Evolutionary conservation across 2,329 filamentous ascomycete genomes (phyloP).

Genomic region (Diplodia seriata): DNA sequence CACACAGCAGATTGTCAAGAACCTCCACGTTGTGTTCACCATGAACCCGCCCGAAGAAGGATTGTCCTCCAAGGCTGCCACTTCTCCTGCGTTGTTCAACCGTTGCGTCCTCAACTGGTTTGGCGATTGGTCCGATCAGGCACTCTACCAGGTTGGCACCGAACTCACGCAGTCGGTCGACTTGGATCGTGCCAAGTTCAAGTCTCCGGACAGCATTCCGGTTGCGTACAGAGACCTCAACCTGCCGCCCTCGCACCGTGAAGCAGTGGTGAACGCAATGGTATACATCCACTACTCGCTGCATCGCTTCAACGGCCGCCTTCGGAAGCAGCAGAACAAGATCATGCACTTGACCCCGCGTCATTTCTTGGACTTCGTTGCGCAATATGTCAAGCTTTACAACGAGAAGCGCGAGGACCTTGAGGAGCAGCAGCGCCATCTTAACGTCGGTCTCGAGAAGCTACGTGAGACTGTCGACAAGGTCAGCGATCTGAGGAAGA

Average conservation of each 20-base stretch:
- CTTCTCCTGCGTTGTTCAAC: conserved; percentile 98
- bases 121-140: conserved; percentile 99
- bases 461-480: conserved; percentile 96
- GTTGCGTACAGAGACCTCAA: conserved; percentile 87
- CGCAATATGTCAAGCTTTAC: conserved; percentile 96
- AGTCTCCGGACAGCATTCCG: conserved; percentile 87
- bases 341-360: conserved; percentile 92
- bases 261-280: conserved; percentile 96
- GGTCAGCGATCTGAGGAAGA: conserved; percentile 87
- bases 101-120: conserved; percentile 99
- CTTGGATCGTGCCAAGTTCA: conserved; percentile 84
- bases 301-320: conserved; percentile 83
- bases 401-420: conserved; percentile 98
- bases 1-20: conserved; percentile 98
- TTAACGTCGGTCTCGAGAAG: conserved; percentile 98
- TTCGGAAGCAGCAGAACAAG: conserved; percentile 90
- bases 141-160: conserved; percentile 94
- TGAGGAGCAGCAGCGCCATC: conserved; percentile 96
- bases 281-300: conserved; percentile 98
- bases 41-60: conserved; percentile 99
- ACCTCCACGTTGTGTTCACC: conserved; percentile 97
- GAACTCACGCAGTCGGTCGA: conserved; percentile 97
- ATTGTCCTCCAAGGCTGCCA: conserved; percentile 93
- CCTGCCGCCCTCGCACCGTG: conserved; percentile 86
- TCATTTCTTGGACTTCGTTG: conserved; percentile 97